phyloP scores from a whole-genome alignment of 805 yeast species.

The Candida methanosorbosa region DNA sequence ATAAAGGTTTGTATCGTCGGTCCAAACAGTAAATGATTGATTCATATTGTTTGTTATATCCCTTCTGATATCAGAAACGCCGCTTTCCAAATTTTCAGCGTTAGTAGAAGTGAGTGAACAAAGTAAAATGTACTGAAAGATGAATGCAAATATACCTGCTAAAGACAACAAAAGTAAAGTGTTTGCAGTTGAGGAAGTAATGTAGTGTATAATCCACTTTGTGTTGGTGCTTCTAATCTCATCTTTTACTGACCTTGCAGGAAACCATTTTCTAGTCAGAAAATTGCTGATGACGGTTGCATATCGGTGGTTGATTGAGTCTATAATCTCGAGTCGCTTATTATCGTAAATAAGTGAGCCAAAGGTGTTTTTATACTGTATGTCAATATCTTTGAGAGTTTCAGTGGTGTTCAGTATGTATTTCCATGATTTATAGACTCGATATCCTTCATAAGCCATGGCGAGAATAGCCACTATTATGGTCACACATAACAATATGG shows the following conservation, averaged over 20 bases:
- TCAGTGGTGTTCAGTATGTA: too few relatives aligned
- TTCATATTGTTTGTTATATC: conserved; percentile 16
- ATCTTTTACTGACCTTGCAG: too few relatives aligned
- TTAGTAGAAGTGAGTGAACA: conserved; percentile 4
- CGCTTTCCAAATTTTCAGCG: conserved; percentile 3
- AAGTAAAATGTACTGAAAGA: conserved; percentile 46
- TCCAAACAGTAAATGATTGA: conserved; percentile 38
- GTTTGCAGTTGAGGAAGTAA: conserved; percentile 44
- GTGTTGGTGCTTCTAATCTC: conserved; percentile 9
- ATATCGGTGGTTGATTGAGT: too few relatives aligned
- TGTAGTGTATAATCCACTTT: conserved; percentile 40
- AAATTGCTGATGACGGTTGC: too few relatives aligned
- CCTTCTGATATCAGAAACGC: conserved; percentile 6
- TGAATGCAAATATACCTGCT: conserved; percentile 45
- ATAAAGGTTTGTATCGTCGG: conserved; percentile 44
- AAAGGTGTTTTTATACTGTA: too few relatives aligned
- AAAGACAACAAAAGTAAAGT: conserved; percentile 44
- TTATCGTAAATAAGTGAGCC: too few relatives aligned
- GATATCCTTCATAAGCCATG: conserved; percentile 33
- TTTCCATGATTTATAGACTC: conserved; percentile 41
- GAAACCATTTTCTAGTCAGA: too few relatives aligned
- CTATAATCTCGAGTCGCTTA: too few relatives aligned
- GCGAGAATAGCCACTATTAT: conserved; percentile 30
- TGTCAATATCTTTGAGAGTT: conserved; percentile 6
- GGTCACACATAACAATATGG: conserved; percentile 30